Base-by-base conservation (phyloP, 768 basidiomycete species). In the Asterophora parasitica region DNA sequence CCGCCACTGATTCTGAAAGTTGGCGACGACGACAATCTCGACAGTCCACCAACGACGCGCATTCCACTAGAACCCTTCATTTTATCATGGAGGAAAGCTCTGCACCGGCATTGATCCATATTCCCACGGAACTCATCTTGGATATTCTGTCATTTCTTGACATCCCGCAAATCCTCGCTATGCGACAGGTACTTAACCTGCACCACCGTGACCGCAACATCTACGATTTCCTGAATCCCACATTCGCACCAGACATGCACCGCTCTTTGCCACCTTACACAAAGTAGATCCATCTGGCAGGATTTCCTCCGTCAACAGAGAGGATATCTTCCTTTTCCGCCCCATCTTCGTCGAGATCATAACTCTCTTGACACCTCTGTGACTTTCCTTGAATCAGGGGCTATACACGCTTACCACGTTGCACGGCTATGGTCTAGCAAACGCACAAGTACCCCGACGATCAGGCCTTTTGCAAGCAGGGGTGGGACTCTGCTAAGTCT, bases 401-500 rank as follows among this genome's bases (percentile, higher is more conserved):
- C 23, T 23, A 23, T 23, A 23, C 23, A 23, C 23, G 23, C 23
- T 23, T 23, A 23, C 23, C 23, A 6, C 23, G 23, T 6, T 23
- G 23, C 23, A 3, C 23, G 23, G 3, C 23, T 23, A 6, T 23
- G 23, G 23, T 6, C 23, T 23, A 3, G 23, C 6, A 6, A 3
- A 23, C 23, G 23, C 23, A 23, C 23, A 23, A 23, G 23, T 23
- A 23, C 23, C 23, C 23, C 23, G 6, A 23, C 23, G 23, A 23
- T 23, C 6, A 28, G 30, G 34, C 46, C 61, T 31, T 23, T 34
- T 8, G 44, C 44, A 2, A 48, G 32, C n/a, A 23, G 12, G 11
- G 49, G 51, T 4, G 28, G 20, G 1, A 40, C 51, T 1, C 53
- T 76, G 9, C 54, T 75, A 16, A 65, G 65, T 4, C 50, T 79